Evolutionary conservation across 257 asterid species (phyloP).

Genomic region (Solanum chiquidenum): DNA sequence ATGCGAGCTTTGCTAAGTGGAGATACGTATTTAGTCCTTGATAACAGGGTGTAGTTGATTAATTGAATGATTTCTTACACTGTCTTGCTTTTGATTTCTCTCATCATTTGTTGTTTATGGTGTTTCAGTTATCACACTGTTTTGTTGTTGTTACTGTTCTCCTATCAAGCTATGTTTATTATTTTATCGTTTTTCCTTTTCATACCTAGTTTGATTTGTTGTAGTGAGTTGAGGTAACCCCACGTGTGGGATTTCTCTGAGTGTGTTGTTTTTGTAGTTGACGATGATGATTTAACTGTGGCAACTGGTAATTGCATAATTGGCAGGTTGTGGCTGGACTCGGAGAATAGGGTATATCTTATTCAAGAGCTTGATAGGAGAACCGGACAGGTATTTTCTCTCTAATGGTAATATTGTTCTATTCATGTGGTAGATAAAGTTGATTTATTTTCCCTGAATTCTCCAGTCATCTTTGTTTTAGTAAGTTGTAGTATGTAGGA

Average conservation of each 20-base stretch:
- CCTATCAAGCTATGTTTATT: background rate
- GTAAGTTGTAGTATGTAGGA: background rate
- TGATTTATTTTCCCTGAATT: background rate
- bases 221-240: background rate
- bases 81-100: background rate
- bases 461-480: background rate
- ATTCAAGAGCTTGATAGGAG: slow-evolving; percentile 51
- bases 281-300: background rate
- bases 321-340: slow-evolving; percentile 79
- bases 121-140: background rate
- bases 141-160: background rate
- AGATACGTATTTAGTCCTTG: background rate
- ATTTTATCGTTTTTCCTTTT: background rate
- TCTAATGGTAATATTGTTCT: background rate
- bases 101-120: background rate
- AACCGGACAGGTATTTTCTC: slow-evolving; percentile 55
- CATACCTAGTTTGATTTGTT: background rate
- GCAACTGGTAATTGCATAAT: background rate
- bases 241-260: background rate
- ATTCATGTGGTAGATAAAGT: background rate
- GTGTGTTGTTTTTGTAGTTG: background rate
- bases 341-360: slow-evolving; percentile 50
- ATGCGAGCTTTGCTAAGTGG: background rate
- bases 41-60: background rate
- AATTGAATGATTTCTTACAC: background rate